Conservation (phyloP, 1,139 yeast genomes). For the Yamadazyma blattariae region DNA sequence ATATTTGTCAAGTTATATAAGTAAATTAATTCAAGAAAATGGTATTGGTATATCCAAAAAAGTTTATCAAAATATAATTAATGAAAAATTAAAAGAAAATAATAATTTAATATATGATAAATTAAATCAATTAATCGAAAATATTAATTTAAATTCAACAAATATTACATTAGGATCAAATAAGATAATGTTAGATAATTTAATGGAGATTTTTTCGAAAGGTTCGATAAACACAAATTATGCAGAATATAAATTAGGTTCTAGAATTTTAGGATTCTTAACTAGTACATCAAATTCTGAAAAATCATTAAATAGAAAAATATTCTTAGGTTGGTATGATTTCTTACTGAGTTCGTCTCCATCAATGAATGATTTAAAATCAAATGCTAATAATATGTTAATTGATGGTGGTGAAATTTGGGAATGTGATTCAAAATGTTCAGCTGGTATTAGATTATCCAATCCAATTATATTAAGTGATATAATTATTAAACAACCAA, state of each 20-base stretch:
- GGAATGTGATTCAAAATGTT: conserved; percentile 30
- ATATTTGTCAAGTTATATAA: conserved; percentile 18
- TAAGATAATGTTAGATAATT: conserved; percentile 20
- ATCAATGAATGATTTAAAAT: conserved; percentile 25
- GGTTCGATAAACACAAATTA: conserved; percentile 39
- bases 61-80: conserved; percentile 20
- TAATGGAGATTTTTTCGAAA: conserved; percentile 33
- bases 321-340: conserved; percentile 43
- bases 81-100: conserved; percentile 21
- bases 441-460: conserved; percentile 36
- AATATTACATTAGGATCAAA: conserved; percentile 9
- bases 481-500: conserved; percentile 23
- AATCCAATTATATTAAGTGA: conserved; percentile 36
- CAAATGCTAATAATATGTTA: conserved; percentile 39
- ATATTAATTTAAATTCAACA: conserved; percentile 11
- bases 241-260: conserved; percentile 40
- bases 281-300: conserved; percentile 20
- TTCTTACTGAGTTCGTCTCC: conserved; percentile 23
- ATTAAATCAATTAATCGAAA: conserved; percentile 29
- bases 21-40: conserved; percentile 7
- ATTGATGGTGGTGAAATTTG: conserved; percentile 35
- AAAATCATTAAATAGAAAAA: conserved; percentile 21
- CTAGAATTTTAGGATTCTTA: conserved; percentile 42
- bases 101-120: conserved; percentile 23
- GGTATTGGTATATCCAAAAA: conserved; percentile 17